Conservation (phyloP, 805 yeast species). For the Pichia californica region DNA sequence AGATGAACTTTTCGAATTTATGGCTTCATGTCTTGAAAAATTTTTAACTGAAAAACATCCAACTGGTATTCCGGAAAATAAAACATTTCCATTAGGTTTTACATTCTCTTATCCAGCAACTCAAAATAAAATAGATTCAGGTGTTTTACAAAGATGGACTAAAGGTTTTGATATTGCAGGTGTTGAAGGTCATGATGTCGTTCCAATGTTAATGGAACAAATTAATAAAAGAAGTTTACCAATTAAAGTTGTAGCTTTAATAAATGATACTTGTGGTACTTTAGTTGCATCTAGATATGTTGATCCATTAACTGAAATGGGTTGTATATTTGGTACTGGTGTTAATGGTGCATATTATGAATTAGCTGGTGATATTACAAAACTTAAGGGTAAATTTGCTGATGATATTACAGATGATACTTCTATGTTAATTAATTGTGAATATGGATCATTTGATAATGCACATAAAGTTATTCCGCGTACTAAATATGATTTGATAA, state of each 20-base stretch:
- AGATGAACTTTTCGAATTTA: constrained; percentile 81
- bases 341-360: constrained; percentile 98
- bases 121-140: constrained; percentile 77
- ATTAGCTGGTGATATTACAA: constrained; percentile 66
- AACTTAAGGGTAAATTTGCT: constrained; percentile 67
- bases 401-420: constrained; percentile 61
- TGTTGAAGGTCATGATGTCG: constrained; percentile 95
- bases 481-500: constrained; percentile 74
- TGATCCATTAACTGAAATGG: constrained; percentile 88
- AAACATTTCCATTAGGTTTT: constrained; percentile 79
- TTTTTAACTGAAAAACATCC: constrained; percentile 68
- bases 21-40: constrained; percentile 74
- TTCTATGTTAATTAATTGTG: constrained; percentile 96
- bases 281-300: constrained; percentile 93
- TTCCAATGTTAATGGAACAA: constrained; percentile 79
- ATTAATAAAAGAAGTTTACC: constrained; percentile 64
- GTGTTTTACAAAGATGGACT: constrained; percentile 95
- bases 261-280: constrained; percentile 97
- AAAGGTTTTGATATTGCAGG: constrained; percentile 94
- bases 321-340: constrained; percentile 96
- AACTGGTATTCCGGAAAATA: constrained; percentile 48
- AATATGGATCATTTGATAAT: constrained; percentile 97
- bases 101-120: constrained; percentile 92
- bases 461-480: constrained; percentile 85
- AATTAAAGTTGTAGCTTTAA: constrained; percentile 84